A percentile compares a stretch with the other conserved stretches of the same genome.
Conservation (phyloP, 805 yeast genomes). For the Torulaspora quercuum region DNA sequence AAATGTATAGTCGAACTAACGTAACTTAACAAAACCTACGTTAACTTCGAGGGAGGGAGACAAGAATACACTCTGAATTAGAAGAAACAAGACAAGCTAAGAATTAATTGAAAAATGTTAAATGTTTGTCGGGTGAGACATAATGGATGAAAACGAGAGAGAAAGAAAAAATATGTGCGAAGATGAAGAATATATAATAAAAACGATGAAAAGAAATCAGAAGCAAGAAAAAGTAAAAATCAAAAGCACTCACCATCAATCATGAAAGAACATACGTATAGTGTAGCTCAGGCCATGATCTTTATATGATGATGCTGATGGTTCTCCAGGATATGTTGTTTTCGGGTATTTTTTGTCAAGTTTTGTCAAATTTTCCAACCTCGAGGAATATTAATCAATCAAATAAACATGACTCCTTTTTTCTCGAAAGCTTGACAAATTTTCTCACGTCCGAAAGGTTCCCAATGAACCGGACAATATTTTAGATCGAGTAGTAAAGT, state of each 20-base stretch:
- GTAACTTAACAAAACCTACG: slow-evolving; percentile 7
- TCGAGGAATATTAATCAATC: neutral
- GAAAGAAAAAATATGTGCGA: neutral
- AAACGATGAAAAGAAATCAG: neutral
- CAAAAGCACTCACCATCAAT: no score
- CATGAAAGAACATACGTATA: no score
- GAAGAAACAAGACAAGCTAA: slow-evolving; percentile 6
- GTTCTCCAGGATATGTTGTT: no score
- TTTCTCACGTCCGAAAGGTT: slow-evolving; percentile 1
- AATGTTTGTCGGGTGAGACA: slow-evolving; percentile 1
- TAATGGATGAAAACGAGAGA: neutral
- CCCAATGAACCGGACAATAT: no score
- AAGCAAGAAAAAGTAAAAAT: no score
- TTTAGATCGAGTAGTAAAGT: no score
- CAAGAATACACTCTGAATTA: no score
- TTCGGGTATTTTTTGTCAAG: no score
- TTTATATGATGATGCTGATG: slow-evolving; percentile 1
- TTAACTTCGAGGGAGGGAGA: no score
- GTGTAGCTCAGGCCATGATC: neutral
- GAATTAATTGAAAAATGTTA: neutral
- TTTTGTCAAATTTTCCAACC: neutral
- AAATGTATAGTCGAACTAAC: slow-evolving; percentile 9
- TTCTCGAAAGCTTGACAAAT: neutral
- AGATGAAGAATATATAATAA: neutral
- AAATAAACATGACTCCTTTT: slow-evolving; percentile 3